A percentile compares a stretch with the other conserved stretches of the same genome.
phyloP scores from a whole-genome alignment of 163 green algal genomes.

The Smithsoniella earleae region DNA sequence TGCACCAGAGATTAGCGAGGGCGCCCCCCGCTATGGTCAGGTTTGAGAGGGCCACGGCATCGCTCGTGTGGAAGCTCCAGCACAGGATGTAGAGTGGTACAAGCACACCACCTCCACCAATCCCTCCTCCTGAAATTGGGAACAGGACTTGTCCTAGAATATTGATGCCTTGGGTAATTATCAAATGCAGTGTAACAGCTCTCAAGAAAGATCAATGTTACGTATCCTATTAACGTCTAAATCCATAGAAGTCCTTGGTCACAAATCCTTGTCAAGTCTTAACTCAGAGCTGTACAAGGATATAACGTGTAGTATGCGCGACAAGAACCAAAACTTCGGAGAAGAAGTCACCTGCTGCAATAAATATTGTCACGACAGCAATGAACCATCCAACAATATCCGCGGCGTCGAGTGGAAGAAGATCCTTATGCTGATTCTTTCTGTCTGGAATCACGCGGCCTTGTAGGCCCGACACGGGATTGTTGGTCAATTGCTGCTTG shows the following conservation, averaged over 20 bases:
- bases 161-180: background rate
- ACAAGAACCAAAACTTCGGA: too few relatives aligned
- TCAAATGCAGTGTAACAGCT: background rate
- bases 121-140: slow-evolving; percentile 38
- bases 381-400: slow-evolving; percentile 36
- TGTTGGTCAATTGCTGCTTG: background rate
- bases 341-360: slow-evolving; percentile 41
- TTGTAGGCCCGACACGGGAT: background rate
- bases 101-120: slow-evolving; percentile 53
- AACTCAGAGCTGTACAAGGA: too few relatives aligned
- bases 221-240: too few relatives aligned
- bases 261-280: too few relatives aligned
- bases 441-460: background rate
- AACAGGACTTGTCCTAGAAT: background rate
- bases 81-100: slow-evolving; percentile 40
- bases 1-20: slow-evolving; percentile 54
- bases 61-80: slow-evolving; percentile 42
- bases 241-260: too few relatives aligned
- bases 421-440: slow-evolving; percentile 37
- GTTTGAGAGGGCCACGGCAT: slow-evolving; percentile 59
- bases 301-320: too few relatives aligned
- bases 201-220: too few relatives aligned
- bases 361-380: slow-evolving; percentile 39
- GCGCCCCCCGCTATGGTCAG: slow-evolving; percentile 59
- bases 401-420: slow-evolving; percentile 35